Evolutionary conservation across 2,329 filamentous ascomycete genomes (phyloP).

Genomic region (Phialophora macrospora): DNA sequence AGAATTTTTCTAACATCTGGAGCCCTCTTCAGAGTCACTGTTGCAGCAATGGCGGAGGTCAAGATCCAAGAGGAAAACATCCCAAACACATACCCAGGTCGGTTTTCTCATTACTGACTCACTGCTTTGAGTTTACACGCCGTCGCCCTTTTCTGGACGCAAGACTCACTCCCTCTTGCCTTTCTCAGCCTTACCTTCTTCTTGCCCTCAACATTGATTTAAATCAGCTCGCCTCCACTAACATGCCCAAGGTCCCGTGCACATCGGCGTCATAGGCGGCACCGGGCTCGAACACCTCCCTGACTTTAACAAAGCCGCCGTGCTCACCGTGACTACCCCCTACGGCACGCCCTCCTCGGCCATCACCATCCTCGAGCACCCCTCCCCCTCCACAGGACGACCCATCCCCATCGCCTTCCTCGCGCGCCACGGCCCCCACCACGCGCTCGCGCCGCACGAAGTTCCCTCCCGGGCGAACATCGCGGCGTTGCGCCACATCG

Average conservation of each 20-base stretch:
- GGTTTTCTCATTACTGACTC: constrained; percentile 4
- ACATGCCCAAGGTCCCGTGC: constrained; percentile 65
- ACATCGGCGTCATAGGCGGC: constrained; percentile 89
- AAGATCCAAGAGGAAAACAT: constrained; percentile 24
- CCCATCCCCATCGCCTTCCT: constrained; percentile 80
- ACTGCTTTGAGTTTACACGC: neutral
- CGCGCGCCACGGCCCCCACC: constrained; percentile 85
- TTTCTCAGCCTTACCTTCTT: neutral
- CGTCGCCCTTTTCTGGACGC: neutral
- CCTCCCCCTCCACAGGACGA: constrained; percentile 68
- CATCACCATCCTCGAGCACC: constrained; percentile 88
- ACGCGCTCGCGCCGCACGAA: constrained; percentile 90
- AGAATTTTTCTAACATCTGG: neutral
- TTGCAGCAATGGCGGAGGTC: constrained; percentile 8
- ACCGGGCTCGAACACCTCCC: constrained; percentile 89
- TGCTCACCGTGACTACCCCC: constrained; percentile 76
- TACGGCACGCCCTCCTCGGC: constrained; percentile 81
- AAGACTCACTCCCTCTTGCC: neutral
- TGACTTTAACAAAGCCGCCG: constrained; percentile 82
- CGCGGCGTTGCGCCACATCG: constrained; percentile 88
- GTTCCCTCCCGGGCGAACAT: constrained; percentile 96
- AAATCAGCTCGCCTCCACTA: neutral
- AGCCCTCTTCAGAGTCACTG: neutral
- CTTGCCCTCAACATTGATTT: neutral
- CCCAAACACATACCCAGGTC: constrained; percentile 30